Base-by-base conservation (phyloP, 2,329 filamentous ascomycete genomes). In the Raffaelea albimanens region DNA sequence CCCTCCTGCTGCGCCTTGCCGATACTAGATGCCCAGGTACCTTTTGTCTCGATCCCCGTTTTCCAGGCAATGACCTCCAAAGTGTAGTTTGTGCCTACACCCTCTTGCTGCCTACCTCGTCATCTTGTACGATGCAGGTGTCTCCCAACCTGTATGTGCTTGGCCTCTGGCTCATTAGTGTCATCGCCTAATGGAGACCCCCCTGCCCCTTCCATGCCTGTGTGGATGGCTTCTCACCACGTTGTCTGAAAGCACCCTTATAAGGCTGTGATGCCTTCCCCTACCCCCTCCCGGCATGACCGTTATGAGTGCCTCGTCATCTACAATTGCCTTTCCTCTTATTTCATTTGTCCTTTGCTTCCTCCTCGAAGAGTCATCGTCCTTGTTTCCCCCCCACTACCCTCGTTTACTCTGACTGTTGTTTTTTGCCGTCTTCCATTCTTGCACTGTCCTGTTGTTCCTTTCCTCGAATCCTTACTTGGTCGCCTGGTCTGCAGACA, bases 261-360 rank as follows among this genome's bases (percentile, higher is more conserved):
- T 76, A 77, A 77, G 73, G 72, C 68, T 72, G 59, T 67, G 67
- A 74, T 73, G 63, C 61, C 70, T 69, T 50, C 47, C 40, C 51
- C 20, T 31, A 33, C 33, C 47, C 61, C 56, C 57, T 56, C 58
- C 52, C 49, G 45, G 50, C 51, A 51, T 46, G 47, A 33, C 40
- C 49, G 45, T 48, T 48, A 53, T 57, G 56, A 57, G 51, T 55
- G 54, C 55, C 52, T 50, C 25, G 16, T 13, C 8, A 45, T 50
- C 52, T 57, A 55, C 52, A 54, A 54, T 55, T 50, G 50, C 49
- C 54, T 43, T 52, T 55, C 52, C 44, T 50, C 54, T 46, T 54
- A 42, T 54, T 57, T 57, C 54, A 54, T 56, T 59, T 55, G 52
- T 56, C 55, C 55, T 31, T 51, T 53, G 44, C 40, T 31, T 49